phyloP scores from a whole-genome alignment of 2,329 filamentous ascomycete genomes.

The Claviceps purpurea region DNA sequence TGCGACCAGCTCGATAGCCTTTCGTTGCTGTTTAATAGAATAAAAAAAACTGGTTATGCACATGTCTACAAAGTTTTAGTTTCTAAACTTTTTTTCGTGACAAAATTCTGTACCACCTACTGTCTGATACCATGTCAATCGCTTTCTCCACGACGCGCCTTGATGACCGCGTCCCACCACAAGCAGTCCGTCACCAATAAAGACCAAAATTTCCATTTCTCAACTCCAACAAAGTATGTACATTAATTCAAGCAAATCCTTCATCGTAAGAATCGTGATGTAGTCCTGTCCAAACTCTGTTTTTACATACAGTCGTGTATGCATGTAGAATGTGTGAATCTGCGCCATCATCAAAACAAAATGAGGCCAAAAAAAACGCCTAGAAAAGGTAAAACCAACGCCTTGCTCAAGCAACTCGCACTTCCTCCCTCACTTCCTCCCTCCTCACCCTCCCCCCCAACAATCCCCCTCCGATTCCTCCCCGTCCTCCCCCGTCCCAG shows the following conservation, averaged over 20 bases:
- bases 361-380: background rate
- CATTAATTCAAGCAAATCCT: no score
- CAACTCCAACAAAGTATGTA: no score
- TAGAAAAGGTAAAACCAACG: background rate
- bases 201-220: no score
- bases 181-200: no score
- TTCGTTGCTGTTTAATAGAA: background rate
- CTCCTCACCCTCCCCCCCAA: conserved; percentile 51
- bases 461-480: conserved; percentile 77
- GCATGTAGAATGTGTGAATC: no score
- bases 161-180: no score
- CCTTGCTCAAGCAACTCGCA: conserved; percentile 24
- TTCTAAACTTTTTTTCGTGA: background rate
- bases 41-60: background rate
- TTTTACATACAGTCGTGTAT: no score
- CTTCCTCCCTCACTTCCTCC: conserved; percentile 27
- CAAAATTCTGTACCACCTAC: no score
- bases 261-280: no score
- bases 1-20: background rate
- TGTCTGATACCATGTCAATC: no score
- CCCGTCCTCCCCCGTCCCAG: conserved; percentile 81
- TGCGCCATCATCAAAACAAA: background rate
- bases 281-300: background rate
- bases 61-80: background rate
- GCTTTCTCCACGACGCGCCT: no score